phyloP scores from a whole-genome alignment of 2,329 filamentous ascomycete genomes.

The Cryphonectria naterciae region DNA sequence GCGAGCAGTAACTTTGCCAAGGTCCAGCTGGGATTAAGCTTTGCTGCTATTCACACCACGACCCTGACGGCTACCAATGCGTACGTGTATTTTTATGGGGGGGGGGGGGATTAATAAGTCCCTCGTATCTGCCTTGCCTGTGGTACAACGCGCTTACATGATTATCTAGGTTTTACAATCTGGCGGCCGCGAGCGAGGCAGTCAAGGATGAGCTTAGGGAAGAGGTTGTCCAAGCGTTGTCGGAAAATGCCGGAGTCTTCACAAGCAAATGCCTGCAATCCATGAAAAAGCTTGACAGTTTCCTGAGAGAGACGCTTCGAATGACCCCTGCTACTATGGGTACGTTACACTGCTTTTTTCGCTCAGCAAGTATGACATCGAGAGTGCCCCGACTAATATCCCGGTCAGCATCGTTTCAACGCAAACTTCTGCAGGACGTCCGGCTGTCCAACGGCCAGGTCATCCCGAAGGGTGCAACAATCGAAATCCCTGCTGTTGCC shows the following conservation, averaged over 20 bases:
- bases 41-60: constrained; percentile 57
- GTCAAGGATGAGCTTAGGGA: constrained; percentile 53
- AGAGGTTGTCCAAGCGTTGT: constrained; percentile 49
- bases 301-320: constrained; percentile 39
- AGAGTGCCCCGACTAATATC: too few relatives aligned
- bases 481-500: constrained; percentile 45
- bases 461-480: constrained; percentile 46
- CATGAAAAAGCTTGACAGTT: constrained; percentile 41
- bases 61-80: constrained; percentile 47
- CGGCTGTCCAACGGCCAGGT: constrained; percentile 58
- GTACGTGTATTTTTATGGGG: background rate
- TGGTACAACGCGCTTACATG: background rate
- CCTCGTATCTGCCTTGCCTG: background rate
- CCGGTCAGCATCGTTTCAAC: constrained; percentile 48
- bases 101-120: too few relatives aligned
- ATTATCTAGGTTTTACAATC: constrained; percentile 51
- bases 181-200: constrained; percentile 52
- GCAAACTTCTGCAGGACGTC: constrained; percentile 54
- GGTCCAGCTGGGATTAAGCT: constrained; percentile 48
- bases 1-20: constrained; percentile 35
- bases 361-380: background rate
- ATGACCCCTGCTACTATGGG: constrained; percentile 35
- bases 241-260: constrained; percentile 36
- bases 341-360: constrained; percentile 33
- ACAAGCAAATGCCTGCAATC: constrained; percentile 34